Base-by-base conservation (phyloP, 257 asterid species). In the Nicotiana benthamiana region DNA sequence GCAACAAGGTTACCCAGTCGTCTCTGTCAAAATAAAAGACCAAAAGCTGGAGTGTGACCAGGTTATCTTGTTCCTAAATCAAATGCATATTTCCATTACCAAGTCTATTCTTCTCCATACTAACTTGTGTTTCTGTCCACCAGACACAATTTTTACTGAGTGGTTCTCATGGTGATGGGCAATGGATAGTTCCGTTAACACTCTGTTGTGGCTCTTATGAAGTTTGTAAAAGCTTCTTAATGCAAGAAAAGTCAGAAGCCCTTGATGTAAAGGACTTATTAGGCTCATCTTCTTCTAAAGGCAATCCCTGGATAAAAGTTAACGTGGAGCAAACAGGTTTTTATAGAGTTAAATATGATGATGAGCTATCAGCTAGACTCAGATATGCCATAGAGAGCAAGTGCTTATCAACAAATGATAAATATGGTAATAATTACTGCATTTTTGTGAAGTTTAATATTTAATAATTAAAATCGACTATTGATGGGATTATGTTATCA, bases 171-270 rank as follows among this genome's bases (percentile, higher is more conserved):
- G 97, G 98, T 61, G 97, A 92, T 72, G 98, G 98, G 74, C 95
- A 92, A 86, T 95, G 98, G 98, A 84, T 95, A 81, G 93, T 93
- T 87, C 98, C 98, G 60, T 32, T 95, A 86, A 91, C 97, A 77
- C 82, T 95, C 66, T 91, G 97, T 79, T 86, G 87, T 78, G 90
- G 93, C 83, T 88, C 98, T 68, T 95, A 95, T 75, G 92, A 89
- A 84, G 80, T 90, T 85, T 87, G 87, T 61, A 90, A 89, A 87
- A 91, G 90, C 81, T 91, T 92, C 88, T 87, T 95, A 90, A 87
- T 95, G 87, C 92, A 87, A 84, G 80, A 91, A 61, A 91, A 89
- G 81, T 90, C 86, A 77, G 90, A 93, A 84, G 82, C 87, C 56
- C 86, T 91, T 81, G 87, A 95, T 85, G 82, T 93, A 62, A 90